A percentile compares a stretch with the other conserved stretches of the same genome.
Evolutionary conservation across 139 green algal genomes (phyloP).

Genomic region (Tetradesmus obliquus): DNA sequence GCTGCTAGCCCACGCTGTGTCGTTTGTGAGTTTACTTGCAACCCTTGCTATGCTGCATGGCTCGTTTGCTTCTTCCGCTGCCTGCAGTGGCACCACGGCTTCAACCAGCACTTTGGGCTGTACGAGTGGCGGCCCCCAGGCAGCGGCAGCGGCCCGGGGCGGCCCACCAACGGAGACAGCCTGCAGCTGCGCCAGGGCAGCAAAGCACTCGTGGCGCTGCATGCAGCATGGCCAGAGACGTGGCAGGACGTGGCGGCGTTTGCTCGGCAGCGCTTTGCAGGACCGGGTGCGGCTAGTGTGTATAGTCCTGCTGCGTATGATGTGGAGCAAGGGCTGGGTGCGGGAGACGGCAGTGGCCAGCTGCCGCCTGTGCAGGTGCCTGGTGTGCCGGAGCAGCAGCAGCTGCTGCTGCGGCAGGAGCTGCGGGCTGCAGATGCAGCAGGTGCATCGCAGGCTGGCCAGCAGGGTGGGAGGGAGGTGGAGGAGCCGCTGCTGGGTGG

Average conservation of each 20-base stretch:
- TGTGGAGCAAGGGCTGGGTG: neutral
- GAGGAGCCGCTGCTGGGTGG: constrained; percentile 5
- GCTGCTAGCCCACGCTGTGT: too few relatives aligned
- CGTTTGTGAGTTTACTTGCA: too few relatives aligned
- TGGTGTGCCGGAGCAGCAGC: neutral
- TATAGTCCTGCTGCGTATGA: neutral
- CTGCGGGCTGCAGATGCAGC: neutral
- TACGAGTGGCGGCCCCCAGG: constrained; percentile 33
- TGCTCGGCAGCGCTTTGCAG: neutral
- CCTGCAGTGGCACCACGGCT: constrained; percentile 34
- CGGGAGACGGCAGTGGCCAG: neutral
- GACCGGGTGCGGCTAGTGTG: neutral
- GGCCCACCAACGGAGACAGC: constrained; percentile 5
- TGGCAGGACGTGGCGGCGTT: constrained; percentile 9
- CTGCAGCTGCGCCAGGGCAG: constrained; percentile 19
- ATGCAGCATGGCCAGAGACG: constrained; percentile 33
- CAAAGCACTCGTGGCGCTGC: neutral
- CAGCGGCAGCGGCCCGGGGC: neutral
- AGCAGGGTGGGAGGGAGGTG: neutral
- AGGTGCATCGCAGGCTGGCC: neutral
- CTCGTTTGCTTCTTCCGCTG: neutral
- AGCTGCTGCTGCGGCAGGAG: neutral
- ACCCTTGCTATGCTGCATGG: too few relatives aligned
- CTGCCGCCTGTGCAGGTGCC: neutral
- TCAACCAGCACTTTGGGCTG: constrained; percentile 38